A percentile compares a stretch with the other conserved stretches of the same genome.
Evolutionary conservation across 306 rosid species (phyloP).

Genomic region (Macrotyloma uniflorum): DNA sequence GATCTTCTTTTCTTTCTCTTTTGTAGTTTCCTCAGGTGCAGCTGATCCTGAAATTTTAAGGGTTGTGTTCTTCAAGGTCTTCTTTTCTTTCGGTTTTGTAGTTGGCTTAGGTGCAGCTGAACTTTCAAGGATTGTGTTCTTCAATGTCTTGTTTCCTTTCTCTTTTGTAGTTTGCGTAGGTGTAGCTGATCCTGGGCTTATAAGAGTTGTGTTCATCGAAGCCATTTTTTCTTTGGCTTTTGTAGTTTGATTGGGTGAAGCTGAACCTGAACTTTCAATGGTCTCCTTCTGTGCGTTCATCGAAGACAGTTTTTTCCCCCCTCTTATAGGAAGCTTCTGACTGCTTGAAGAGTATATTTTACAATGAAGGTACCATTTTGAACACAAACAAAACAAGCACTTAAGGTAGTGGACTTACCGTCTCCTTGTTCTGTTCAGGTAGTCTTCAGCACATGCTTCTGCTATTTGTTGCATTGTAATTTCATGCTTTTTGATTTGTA

Average conservation of each 20-base stretch:
- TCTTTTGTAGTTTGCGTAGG: not conserved
- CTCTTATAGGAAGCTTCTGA: slow-evolving; percentile 17
- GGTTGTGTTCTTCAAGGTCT: not conserved
- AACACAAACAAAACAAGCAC: not conserved
- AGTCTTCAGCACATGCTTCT: not conserved
- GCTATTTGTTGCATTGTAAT: not conserved
- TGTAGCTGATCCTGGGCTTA: not conserved
- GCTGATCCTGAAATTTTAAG: not conserved
- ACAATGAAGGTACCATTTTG: not conserved
- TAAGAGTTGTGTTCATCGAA: not conserved
- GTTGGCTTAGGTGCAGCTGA: not conserved
- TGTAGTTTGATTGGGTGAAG: not conserved
- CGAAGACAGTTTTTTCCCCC: not conserved
- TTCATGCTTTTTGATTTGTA: slow-evolving; percentile 3
- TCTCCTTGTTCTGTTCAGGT: not conserved
- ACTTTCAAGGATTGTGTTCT: not conserved
- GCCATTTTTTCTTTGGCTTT: not conserved
- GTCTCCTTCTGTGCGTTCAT: not conserved
- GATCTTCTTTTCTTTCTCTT: not conserved
- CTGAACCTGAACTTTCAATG: not conserved
- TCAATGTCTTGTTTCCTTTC: not conserved
- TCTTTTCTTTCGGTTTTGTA: not conserved
- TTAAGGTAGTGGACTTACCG: slow-evolving; percentile 19
- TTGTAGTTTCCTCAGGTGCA: not conserved
- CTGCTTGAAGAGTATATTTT: slow-evolving; percentile 20